These are phyloP conservation scores for Phytophthora ohioensis DNA, from an alignment of 352 stramenopile species.

Conservation along the genomic window DNA sequence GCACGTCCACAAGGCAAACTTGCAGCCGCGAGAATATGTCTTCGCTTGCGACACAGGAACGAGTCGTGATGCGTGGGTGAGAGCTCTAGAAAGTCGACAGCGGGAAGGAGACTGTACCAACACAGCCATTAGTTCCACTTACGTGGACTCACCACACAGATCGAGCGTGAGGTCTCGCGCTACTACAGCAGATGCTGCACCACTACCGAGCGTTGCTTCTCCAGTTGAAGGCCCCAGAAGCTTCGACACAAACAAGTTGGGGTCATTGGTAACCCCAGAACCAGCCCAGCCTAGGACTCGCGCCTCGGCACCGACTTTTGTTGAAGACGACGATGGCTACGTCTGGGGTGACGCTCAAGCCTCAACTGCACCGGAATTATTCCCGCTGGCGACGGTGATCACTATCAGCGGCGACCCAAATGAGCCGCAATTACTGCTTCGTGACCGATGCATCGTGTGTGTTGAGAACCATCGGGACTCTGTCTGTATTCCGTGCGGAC, in stretches of 20 bases:
- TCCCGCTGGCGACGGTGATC: conserved; percentile 34
- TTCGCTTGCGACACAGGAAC: conserved; percentile 53
- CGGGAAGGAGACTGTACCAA: conserved; percentile 21
- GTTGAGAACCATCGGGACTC: conserved; percentile 54
- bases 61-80: conserved; percentile 51
- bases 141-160: conserved; percentile 19
- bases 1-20: conserved; percentile 32
- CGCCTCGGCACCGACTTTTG: conserved; percentile 37
- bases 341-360: conserved; percentile 20
- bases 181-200: conserved; percentile 11
- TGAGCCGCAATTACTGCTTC: conserved; percentile 23
- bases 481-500: conserved; percentile 69
- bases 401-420: conserved; percentile 38
- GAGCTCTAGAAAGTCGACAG: conserved; percentile 34
- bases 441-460: conserved; percentile 60
- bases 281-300: conserved; percentile 3
- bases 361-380: conserved; percentile 10
- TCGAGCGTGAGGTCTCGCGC: conserved; percentile 12
- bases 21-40: conserved; percentile 37
- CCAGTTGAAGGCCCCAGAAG: conserved; percentile 1
- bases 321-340: conserved; percentile 32
- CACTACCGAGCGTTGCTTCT: not conserved
- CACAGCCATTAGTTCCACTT: conserved; percentile 21
- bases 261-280: conserved; percentile 8
- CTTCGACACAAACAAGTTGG: conserved; percentile 4